These are phyloP conservation scores for Decorospora gaudefroyi DNA, from an alignment of 2,329 filamentous ascomycete genomes.

Conservation along the genomic window DNA sequence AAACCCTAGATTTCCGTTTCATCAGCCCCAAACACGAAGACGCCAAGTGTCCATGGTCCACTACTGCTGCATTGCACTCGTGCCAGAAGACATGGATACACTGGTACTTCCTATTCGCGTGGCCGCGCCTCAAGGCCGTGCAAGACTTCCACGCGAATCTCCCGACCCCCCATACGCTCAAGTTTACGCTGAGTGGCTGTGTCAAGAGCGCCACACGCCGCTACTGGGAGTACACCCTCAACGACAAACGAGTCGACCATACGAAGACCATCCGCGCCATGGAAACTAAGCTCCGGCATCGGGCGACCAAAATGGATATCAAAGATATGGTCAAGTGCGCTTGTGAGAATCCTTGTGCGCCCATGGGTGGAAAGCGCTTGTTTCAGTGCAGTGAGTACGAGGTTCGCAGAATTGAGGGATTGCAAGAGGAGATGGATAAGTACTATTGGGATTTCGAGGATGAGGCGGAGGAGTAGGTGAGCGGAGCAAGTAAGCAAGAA, in stretches of 20 bases:
- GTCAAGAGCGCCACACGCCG: slow-evolving; percentile 14
- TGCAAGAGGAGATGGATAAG: slow-evolving; percentile 8
- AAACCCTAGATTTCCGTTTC: slow-evolving; percentile 24
- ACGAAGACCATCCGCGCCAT: background rate
- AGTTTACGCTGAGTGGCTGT: slow-evolving; percentile 16
- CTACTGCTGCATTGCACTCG: slow-evolving; percentile 9
- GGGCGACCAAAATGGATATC: background rate
- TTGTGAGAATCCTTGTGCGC: slow-evolving; percentile 15
- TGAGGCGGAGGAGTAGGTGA: too few relatives aligned
- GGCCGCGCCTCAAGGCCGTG: background rate
- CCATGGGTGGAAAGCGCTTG: background rate
- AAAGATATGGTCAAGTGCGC: slow-evolving; percentile 5
- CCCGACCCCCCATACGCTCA: too few relatives aligned
- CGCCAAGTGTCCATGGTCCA: slow-evolving; percentile 19
- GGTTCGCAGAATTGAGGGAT: slow-evolving; percentile 5
- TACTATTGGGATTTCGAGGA: slow-evolving; percentile 17
- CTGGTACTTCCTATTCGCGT: slow-evolving; percentile 16
- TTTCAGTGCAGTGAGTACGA: slow-evolving; percentile 6
- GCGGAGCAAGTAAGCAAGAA: too few relatives aligned
- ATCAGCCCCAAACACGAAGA: slow-evolving; percentile 21
- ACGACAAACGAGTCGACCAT: background rate
- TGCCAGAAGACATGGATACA: slow-evolving; percentile 27
- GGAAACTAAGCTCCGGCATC: background rate
- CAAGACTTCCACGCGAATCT: background rate
- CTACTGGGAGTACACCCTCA: slow-evolving; percentile 16